These are phyloP conservation scores for Colletotrichum sansevieriae DNA, from an alignment of 2,329 filamentous ascomycete genomes.

Conservation along the genomic window DNA sequence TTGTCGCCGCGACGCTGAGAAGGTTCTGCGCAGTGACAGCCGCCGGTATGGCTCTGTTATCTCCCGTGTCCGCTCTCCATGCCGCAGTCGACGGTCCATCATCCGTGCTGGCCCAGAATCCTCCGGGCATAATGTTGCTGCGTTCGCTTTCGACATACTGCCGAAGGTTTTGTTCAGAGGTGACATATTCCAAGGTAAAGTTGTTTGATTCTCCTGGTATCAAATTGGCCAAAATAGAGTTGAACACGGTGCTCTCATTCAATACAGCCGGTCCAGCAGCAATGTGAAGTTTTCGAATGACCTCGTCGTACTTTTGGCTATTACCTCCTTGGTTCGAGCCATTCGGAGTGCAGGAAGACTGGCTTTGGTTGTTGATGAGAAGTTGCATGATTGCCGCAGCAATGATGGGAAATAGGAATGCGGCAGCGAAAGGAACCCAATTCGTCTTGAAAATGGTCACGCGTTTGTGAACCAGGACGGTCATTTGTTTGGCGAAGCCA, in stretches of 20 bases:
- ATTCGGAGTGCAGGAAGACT: slow-evolving; percentile 64
- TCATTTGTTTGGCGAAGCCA: slow-evolving; percentile 76
- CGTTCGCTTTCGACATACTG: slow-evolving; percentile 72
- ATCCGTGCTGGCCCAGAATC: slow-evolving; percentile 79
- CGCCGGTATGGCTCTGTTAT: slow-evolving; percentile 57
- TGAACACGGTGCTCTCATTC: slow-evolving; percentile 18
- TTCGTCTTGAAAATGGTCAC: slow-evolving; percentile 82
- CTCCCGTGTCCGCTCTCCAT: slow-evolving; percentile 70
- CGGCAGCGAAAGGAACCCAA: slow-evolving; percentile 80
- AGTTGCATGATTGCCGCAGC: slow-evolving; percentile 84
- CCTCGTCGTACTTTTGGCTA: slow-evolving; percentile 55
- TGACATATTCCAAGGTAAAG: slow-evolving; percentile 44
- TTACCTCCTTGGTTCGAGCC: slow-evolving; percentile 58
- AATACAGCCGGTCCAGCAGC: slow-evolving; percentile 46
- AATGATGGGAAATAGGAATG: slow-evolving; percentile 82
- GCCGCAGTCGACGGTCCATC: slow-evolving; percentile 74
- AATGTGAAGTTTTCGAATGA: slow-evolving; percentile 42
- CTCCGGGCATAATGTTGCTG: slow-evolving; percentile 78
- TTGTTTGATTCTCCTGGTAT: slow-evolving; percentile 17
- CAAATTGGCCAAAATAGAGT: slow-evolving; percentile 38
- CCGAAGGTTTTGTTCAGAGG: slow-evolving; percentile 77
- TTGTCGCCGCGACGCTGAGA: slow-evolving; percentile 74
- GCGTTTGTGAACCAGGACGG: slow-evolving; percentile 83
- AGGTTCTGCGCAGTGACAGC: slow-evolving; percentile 76
- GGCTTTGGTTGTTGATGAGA: slow-evolving; percentile 72